Base-by-base conservation (phyloP, 352 stramenopile species). In the Pythium brassicae region DNA sequence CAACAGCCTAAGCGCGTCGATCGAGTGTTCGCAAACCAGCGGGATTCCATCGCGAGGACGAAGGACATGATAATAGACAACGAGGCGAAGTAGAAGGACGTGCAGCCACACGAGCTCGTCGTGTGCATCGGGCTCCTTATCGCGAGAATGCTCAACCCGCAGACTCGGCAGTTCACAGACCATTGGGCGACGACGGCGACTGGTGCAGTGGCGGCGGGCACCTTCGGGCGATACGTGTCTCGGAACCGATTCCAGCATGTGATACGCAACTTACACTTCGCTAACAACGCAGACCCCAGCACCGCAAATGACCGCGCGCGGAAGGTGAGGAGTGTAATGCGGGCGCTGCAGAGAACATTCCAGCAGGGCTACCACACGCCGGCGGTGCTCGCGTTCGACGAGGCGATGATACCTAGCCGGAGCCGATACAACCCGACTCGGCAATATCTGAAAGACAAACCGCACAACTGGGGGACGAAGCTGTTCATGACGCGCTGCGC, bases 181-280 rank as follows among this genome's bases (percentile, higher is more conserved):
- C 42, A 47, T 14, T 47, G 42, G 42, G 22, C 8, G 8, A 17
- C 42, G 8, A 47, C 42, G 22, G n/a, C 9, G 42, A 47, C 19
- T 4, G 42, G 42, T 14, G 42, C 42, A 25, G n/a, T 47, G 8
- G n/a, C 42, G n/a, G 19, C 3, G 42, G 42, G n/a, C 19, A 47
- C 19, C 2, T 27, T 47, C 19, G 42, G 42, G 3, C n/a, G 19
- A 17, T 50, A 29, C 22, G 34, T 35, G 29, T 35, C 29, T 35
- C n/a, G 43, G 43, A 49, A 49, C 14, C 35, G 8, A 50, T 61
- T 61, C 20, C 46, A 54, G 12, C 22, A 52, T 19, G 47, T 61
- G 4, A 61, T 66, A 40, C 34, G 37, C 10, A 57, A 66, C n/a
- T 49, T 66, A 4, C 59, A 58, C 20, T 50, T 66, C 23, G 55